phyloP scores from a whole-genome alignment of 495 filamentous ascomycete species.

The Geoglossum glabrum region DNA sequence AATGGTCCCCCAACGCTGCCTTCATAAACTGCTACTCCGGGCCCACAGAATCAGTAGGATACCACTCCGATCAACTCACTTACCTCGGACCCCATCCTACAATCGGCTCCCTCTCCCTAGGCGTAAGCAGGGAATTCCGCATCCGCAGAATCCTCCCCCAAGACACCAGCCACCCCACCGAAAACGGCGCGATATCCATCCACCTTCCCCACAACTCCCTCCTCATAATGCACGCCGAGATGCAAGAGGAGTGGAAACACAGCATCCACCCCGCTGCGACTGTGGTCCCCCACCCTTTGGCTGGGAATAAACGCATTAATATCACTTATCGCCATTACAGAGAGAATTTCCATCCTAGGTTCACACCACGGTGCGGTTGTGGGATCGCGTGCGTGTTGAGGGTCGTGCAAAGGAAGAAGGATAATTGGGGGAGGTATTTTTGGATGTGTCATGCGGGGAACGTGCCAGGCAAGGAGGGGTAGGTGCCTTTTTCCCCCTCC shows the following conservation, averaged over 20 bases:
- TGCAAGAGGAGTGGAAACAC: constrained; percentile 68
- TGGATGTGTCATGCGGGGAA: constrained; percentile 83
- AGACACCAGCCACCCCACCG: constrained; percentile 8
- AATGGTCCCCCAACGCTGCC: constrained; percentile 72
- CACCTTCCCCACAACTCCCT: constrained; percentile 88
- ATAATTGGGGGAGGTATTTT: constrained; percentile 64
- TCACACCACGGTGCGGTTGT: constrained; percentile 40
- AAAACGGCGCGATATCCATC: constrained; percentile 70
- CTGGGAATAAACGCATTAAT: constrained; percentile 67
- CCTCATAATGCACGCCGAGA: constrained; percentile 84
- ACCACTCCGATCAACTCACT: constrained; percentile 78
- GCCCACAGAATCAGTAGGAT: constrained; percentile 61
- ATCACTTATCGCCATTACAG: constrained; percentile 85
- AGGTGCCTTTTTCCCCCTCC: neutral
- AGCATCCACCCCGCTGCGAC: constrained; percentile 48
- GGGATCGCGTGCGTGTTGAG: constrained; percentile 50
- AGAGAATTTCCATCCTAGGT: constrained; percentile 45
- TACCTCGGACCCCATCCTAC: constrained; percentile 76
- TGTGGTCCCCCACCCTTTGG: constrained; percentile 63
- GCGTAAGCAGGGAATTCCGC: constrained; percentile 79
- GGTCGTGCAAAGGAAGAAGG: constrained; percentile 55
- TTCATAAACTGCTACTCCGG: constrained; percentile 89
- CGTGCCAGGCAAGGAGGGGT: constrained; percentile 48
- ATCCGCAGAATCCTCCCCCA: constrained; percentile 48
- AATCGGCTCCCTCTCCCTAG: constrained; percentile 78